A percentile compares a stretch with the other conserved stretches of the same genome.
phyloP scores from a whole-genome alignment of 2,329 filamentous ascomycete genomes.

The Trematosphaeria pertusa region DNA sequence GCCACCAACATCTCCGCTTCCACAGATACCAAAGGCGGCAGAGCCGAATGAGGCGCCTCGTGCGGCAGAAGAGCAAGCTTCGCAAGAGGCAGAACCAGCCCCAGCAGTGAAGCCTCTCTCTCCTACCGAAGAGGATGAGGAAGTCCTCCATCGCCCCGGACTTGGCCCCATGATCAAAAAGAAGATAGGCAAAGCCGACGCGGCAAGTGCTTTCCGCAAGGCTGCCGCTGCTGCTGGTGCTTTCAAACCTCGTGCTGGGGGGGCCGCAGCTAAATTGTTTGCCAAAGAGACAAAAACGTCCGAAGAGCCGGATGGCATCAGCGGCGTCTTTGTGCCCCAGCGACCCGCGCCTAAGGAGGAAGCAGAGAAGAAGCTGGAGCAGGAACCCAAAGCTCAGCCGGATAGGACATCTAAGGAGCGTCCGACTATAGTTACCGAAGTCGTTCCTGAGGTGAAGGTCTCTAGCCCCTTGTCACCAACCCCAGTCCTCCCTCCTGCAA shows the following conservation, averaged over 20 bases:
- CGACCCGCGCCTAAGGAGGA: constrained; percentile 40
- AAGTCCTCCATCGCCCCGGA: constrained; percentile 70
- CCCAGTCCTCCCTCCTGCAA: constrained; percentile 20
- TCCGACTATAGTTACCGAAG: constrained; percentile 38
- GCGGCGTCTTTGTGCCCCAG: constrained; percentile 80
- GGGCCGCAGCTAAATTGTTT: constrained; percentile 80
- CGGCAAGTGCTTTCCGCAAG: constrained; percentile 80
- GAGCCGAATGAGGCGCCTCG: constrained; percentile 51
- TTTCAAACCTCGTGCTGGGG: constrained; percentile 89
- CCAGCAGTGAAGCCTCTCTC: constrained; percentile 49
- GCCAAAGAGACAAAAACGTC: constrained; percentile 62
- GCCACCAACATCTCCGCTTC: constrained; percentile 32
- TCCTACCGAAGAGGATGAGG: constrained; percentile 57
- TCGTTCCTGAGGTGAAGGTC: constrained; percentile 43
- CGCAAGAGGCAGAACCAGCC: constrained; percentile 6
- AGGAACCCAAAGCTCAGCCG: constrained; percentile 25
- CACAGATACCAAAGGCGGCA: constrained; percentile 45
- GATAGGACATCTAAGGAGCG: constrained; percentile 39
- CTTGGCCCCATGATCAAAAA: constrained; percentile 91
- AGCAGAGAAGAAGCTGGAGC: constrained; percentile 33
- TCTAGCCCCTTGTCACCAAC: constrained; percentile 39
- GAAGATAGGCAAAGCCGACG: constrained; percentile 73
- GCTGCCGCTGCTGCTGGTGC: constrained; percentile 71
- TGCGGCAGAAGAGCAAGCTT: constrained; percentile 7
- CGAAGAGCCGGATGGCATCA: constrained; percentile 87